phyloP scores from a whole-genome alignment of 2,329 filamentous ascomycete genomes.

The Helotiales sp. region DNA sequence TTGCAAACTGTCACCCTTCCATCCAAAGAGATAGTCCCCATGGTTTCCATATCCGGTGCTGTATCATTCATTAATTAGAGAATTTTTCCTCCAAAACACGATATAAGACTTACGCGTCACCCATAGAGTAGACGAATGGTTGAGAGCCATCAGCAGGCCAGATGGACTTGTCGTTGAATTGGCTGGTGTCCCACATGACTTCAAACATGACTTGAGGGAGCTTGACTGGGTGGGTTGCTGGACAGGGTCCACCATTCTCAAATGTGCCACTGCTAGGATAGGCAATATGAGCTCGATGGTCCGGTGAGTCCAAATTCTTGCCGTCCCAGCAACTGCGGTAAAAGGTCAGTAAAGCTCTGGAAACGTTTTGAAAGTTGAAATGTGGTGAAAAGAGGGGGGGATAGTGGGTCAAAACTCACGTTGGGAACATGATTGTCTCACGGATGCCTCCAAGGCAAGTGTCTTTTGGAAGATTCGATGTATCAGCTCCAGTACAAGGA shows the following conservation, averaged over 20 bases:
- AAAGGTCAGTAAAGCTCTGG: not conserved
- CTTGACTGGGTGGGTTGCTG: constrained; percentile 56
- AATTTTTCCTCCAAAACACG: constrained; percentile 32
- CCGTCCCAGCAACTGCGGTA: constrained; percentile 65
- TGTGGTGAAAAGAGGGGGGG: not conserved
- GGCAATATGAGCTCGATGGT: constrained; percentile 62
- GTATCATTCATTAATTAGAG: constrained; percentile 39
- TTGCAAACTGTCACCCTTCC: constrained; percentile 56
- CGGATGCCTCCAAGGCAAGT: constrained; percentile 57
- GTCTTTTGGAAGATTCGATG: constrained; percentile 55
- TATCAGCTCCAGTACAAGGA: constrained; percentile 50
- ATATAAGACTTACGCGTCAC: constrained; percentile 37
- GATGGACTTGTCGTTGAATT: constrained; percentile 51
- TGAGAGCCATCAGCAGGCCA: constrained; percentile 51
- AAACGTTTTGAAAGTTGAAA: not conserved
- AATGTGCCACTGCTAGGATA: constrained; percentile 49
- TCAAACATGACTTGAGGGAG: constrained; percentile 64
- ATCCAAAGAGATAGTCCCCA: constrained; percentile 64
- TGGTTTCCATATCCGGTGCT: constrained; percentile 56
- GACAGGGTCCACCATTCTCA: constrained; percentile 55
- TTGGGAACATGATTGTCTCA: constrained; percentile 60
- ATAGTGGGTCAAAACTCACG: constrained; percentile 38
- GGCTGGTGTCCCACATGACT: constrained; percentile 58
- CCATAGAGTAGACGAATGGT: constrained; percentile 1
- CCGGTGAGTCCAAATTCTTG: constrained; percentile 55